These are phyloP conservation scores for Eucalyptus urophylla DNA, from an alignment of 345 rosid genomes.

Conservation along the genomic window DNA sequence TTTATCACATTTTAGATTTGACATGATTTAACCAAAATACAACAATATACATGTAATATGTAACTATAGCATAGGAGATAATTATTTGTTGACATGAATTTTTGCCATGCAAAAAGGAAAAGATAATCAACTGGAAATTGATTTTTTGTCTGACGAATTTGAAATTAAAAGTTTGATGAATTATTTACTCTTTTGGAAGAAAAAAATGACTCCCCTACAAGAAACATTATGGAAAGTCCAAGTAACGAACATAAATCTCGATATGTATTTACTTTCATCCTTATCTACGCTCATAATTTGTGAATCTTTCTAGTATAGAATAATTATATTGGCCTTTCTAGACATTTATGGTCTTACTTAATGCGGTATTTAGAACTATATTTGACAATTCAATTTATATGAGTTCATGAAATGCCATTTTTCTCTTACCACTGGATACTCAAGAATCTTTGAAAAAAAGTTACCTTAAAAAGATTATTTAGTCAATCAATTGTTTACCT, in stretches of 20 bases:
- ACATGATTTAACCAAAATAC: background rate
- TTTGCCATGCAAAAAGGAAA: background rate
- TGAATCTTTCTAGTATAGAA: background rate
- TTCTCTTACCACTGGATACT: background rate
- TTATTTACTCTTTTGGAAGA: background rate
- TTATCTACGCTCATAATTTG: background rate
- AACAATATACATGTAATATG: background rate
- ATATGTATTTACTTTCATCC: too few species aligned
- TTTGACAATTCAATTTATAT: background rate
- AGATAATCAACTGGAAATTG: background rate
- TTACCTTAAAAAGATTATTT: background rate
- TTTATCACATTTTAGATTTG: background rate
- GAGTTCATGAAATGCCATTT: background rate
- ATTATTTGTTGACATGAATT: fast-evolving
- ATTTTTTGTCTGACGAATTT: background rate
- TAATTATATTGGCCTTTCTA: background rate
- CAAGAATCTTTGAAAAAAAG: background rate
- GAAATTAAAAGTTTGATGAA: fast-evolving
- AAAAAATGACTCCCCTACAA: background rate
- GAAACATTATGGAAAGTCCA: background rate
- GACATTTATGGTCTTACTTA: background rate
- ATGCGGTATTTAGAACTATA: background rate
- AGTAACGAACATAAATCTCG: background rate
- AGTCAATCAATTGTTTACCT: background rate
- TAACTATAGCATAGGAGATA: background rate